Evolutionary conservation across 371 early-diverging fungal species (phyloP), one percentile per base, ranked within the genome.

Genomic region (Nematocida sp.): DNA sequence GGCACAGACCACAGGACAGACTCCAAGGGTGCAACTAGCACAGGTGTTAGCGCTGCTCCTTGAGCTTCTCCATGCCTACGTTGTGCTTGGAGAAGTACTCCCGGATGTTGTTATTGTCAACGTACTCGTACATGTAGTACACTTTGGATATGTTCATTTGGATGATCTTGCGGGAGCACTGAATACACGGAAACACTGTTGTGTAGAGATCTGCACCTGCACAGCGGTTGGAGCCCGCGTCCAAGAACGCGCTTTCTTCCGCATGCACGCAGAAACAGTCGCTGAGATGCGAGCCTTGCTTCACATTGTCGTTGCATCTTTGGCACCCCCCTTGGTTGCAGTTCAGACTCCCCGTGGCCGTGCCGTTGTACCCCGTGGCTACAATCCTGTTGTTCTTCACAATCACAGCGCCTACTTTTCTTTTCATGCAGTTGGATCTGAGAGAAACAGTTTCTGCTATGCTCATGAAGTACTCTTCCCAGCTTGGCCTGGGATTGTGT

Each of bases 301-400:
- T 85, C 34, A 60, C 70, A 0, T 84, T 88, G 15, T 82, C 86
- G 78, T 94, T 94, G 84, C 96, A 96, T 38, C 95, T 84, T 19
- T 81, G 84, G 80, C 97, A 95, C 0, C 95, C 96, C 7, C 93
- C 92, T 52, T 93, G 89, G 64, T 87, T 89, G 79, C 97, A 96
- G 78, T 96, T 96, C 36, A 81, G 78, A 27, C 94, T 78, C 2
- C 90, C 89, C 40, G 88, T 85, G 5, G 96, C 94, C 8, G 95
- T 95, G 0, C 97, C 97, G 75, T 96, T 96, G 82, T 96, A 95
- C 2, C 97, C 97, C 5, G 94, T 94, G 0, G 92, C 89, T 43
- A 95, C 86, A 8, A 96, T 89, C 29, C 91, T 85, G 23, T 86
- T 85, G 63, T 93, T 88, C 57, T 88, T 90, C 13, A 93, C 91